Conservation (phyloP, 208 protist species). For the Acanthamoeba healyi region DNA sequence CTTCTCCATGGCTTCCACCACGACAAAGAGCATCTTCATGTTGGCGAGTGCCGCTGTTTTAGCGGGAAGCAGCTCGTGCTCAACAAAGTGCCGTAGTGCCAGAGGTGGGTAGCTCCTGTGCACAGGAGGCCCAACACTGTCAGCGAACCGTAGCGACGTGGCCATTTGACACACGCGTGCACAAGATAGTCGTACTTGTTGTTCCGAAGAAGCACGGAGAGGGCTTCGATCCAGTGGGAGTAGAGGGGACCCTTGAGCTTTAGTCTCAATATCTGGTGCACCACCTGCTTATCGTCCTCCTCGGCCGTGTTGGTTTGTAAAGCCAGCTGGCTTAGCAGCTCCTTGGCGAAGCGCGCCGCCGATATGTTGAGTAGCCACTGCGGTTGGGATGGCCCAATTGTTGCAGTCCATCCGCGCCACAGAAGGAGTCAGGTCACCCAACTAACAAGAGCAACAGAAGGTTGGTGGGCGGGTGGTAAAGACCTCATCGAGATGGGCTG, state of each 20-base stretch:
- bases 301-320: constrained; percentile 35
- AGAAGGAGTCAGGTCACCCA: too few species aligned
- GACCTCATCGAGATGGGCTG: constrained; percentile 55
- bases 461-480: background rate
- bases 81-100: constrained; percentile 29
- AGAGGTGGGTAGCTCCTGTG: background rate
- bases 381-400: too few species aligned
- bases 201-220: constrained; percentile 56
- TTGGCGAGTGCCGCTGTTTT: background rate
- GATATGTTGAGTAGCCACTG: constrained; percentile 48
- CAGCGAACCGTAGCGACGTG: too few species aligned
- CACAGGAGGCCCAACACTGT: background rate
- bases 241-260: constrained; percentile 53
- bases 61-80: constrained; percentile 56
- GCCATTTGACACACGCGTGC: background rate
- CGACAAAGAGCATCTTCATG: constrained; percentile 62
- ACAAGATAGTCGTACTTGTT: constrained; percentile 41
- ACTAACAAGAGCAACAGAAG: too few species aligned
- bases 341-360: constrained; percentile 49
- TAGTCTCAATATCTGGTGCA: constrained; percentile 34
- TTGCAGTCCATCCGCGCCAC: too few species aligned
- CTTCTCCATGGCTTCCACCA: constrained; percentile 50
- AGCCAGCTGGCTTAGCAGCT: constrained; percentile 51
- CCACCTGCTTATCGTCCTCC: constrained; percentile 38
- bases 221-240: background rate